Evolutionary conservation across 345 rosid genomes (phyloP), one percentile per base, ranked within the genome.

Genomic region (Moricandia arvensis): DNA sequence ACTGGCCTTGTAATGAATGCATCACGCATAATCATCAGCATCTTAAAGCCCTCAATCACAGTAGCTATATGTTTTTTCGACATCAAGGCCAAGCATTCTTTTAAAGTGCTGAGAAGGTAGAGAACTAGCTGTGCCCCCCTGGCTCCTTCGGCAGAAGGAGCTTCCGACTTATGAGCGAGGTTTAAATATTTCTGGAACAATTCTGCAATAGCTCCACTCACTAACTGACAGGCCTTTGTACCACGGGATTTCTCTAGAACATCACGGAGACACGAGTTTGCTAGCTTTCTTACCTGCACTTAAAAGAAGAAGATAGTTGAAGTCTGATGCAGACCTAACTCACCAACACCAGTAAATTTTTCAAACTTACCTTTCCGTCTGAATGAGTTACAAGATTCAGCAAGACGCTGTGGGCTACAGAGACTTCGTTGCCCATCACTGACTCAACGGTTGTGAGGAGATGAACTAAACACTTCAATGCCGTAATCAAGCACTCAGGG

Each of bases 51-150:
- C 81, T 87, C 86, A 16, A 95, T 85, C 63, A 88, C 61, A 15
- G 64, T 49, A 71, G 88, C 79, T 29, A 80, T 80, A 81, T 77
- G 81, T 75, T 88, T 87, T 73, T 59, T 69, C 2, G 91, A 83
- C 92, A 95, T 78, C 75, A 84, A 79, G 31, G 98, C 91, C 79
- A 92, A 86, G 75, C 91, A 88, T 67, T 90, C 97, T 81, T 87
- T 92, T 7, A 95, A 80, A 54, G 94, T 83, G 33, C 85, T 90
- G 11, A 95, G 79, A 79, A 90, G 49, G 74, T 82, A 80, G 6
- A 95, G 82, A 59, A 92, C 89, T 77, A 88, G 93, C 78, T 85
- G 90, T 34, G 93, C 99, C 73, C 96, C 97, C 78, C 71, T 85
- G 2, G 89, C 77, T 66, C 84, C 88, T 77, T 92, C 96, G 6